Evolutionary conservation across 169 alveolate genomes (phyloP).

Genomic region (Plasmodium vivax): DNA sequence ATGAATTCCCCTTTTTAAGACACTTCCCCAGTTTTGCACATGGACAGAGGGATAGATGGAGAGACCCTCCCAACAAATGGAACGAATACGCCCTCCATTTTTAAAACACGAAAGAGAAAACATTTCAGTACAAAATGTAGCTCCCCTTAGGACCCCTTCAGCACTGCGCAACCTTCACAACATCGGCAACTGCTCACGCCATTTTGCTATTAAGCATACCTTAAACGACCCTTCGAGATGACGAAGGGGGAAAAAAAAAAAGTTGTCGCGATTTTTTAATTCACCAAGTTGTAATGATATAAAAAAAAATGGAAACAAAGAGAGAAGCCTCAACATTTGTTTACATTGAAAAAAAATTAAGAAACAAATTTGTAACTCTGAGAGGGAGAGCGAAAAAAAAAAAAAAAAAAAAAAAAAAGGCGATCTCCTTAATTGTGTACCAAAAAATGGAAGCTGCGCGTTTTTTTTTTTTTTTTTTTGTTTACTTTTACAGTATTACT

Average conservation of each 20-base stretch:
- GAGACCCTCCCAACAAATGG: not conserved
- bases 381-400: not conserved
- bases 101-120: not conserved
- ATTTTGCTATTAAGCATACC: not conserved
- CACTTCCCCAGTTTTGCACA: not conserved
- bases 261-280: not conserved
- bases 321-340: not conserved
- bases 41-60: not conserved
- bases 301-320: not conserved
- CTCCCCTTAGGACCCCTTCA: not conserved
- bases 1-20: not conserved
- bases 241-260: not conserved
- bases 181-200: not conserved
- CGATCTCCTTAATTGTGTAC: not conserved
- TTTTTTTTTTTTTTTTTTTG: not conserved
- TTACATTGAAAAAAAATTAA: not conserved
- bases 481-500: not conserved
- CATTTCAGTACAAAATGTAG: not conserved
- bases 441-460: not conserved
- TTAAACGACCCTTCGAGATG: not conserved
- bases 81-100: not conserved
- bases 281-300: not conserved
- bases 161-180: not conserved
- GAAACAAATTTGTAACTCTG: not conserved
- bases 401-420: slow-evolving; percentile 1